Conservation (phyloP, 2,329 filamentous ascomycete genomes). For the Seiridium unicorne region DNA sequence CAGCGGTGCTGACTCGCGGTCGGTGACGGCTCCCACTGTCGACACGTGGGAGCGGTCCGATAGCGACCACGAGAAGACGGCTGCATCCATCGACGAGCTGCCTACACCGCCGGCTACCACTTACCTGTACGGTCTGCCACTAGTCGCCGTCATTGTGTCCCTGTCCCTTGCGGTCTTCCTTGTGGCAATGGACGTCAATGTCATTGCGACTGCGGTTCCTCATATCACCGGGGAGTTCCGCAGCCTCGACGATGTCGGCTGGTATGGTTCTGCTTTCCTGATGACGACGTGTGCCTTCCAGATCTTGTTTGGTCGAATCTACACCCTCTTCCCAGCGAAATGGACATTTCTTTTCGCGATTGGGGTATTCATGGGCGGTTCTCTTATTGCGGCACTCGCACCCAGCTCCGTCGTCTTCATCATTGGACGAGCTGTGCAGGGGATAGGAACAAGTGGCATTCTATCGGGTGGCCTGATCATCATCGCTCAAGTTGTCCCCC, state of each 20-base stretch:
- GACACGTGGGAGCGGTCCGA: neutral
- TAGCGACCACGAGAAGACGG: neutral
- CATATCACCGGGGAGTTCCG: slow-evolving; percentile 7
- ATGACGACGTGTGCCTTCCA: slow-evolving; percentile 2
- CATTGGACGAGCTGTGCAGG: slow-evolving; percentile 34
- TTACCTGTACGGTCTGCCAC: slow-evolving; percentile 4
- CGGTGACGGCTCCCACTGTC: neutral
- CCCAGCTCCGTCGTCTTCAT: slow-evolving; percentile 34
- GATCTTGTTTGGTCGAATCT: slow-evolving; percentile 2
- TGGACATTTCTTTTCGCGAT: neutral
- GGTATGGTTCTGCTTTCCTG: slow-evolving; percentile 5
- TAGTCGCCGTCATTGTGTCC: slow-evolving; percentile 5
- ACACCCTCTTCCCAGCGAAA: neutral
- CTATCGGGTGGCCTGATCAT: slow-evolving; percentile 31
- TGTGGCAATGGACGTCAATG: slow-evolving; percentile 11
- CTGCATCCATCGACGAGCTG: neutral
- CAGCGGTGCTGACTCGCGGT: neutral
- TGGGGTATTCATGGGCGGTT: slow-evolving; percentile 1
- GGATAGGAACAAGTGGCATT: slow-evolving; percentile 33
- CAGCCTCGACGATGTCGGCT: slow-evolving; percentile 3
- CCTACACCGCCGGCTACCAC: neutral
- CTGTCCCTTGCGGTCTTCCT: slow-evolving; percentile 9
- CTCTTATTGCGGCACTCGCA: slow-evolving; percentile 10
- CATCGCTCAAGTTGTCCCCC: slow-evolving; percentile 27
- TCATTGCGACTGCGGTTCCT: slow-evolving; percentile 19